Conservation (phyloP, 192 early-diverging fungal genomes). For the Linnemannia exigua region DNA sequence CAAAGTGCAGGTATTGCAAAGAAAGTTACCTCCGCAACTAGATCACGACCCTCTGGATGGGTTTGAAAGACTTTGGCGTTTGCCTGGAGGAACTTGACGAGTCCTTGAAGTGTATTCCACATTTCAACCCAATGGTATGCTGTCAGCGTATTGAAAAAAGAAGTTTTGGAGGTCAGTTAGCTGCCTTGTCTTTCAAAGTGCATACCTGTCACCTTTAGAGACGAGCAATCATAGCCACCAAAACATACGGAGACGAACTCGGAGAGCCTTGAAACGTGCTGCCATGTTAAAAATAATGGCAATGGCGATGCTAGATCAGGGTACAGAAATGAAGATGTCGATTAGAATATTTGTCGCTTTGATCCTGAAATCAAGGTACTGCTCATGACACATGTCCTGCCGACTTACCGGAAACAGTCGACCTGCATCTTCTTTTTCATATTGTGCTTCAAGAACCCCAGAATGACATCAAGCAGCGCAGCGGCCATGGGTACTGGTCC, state of each 20-base stretch:
- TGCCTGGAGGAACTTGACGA: conserved; percentile 60
- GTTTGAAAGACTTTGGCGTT: conserved; percentile 55
- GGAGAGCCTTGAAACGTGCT: conserved; percentile 39
- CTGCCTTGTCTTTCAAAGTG: background rate
- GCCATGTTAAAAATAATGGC: conserved; percentile 38
- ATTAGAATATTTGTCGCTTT: background rate
- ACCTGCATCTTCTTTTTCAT: conserved; percentile 67
- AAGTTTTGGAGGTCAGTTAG: background rate
- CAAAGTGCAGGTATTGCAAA: background rate
- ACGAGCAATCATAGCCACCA: background rate
- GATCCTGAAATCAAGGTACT: conserved; percentile 1
- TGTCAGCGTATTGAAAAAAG: conserved; percentile 16
- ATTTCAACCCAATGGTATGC: conserved; percentile 70
- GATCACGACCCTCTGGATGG: conserved; percentile 37
- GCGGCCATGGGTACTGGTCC: conserved; percentile 55
- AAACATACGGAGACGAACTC: conserved; percentile 52
- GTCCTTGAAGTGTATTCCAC: conserved; percentile 63
- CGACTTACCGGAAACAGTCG: conserved; percentile 60
- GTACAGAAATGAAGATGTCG: conserved; percentile 15
- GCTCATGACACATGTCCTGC: background rate
- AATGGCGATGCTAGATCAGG: conserved; percentile 22
- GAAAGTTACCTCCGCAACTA: conserved; percentile 57
- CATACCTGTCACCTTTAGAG: background rate
- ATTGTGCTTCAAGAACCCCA: conserved; percentile 69
- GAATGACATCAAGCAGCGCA: conserved; percentile 61